Evolutionary conservation across 2,329 filamentous ascomycete genomes (phyloP), one percentile per base, ranked within the genome.

Genomic region (Sporothrix euskadiensis): DNA sequence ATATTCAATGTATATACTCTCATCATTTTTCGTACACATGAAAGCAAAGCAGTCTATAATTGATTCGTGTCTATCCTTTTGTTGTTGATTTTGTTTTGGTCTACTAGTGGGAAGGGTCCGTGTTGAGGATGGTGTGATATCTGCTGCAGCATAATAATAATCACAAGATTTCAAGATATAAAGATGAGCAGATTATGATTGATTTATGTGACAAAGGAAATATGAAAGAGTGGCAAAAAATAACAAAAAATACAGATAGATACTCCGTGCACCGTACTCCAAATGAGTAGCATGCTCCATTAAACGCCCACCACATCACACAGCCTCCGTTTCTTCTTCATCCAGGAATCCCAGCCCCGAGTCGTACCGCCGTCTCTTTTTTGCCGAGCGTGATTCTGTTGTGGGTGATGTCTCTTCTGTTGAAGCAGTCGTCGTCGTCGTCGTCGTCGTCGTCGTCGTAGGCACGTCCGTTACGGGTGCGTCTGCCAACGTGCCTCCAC

Each of bases 271-370:
- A 26, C 26, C 26, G 26, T 5, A 49, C 44, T 16, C 44, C 44
- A 49, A 1, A 49, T 14, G 19, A 16, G 19, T 49, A 14, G 10
- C 9, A 44, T 12, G 6, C 8, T 1, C 16, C 44, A 26, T 14
- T 1, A 4, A 12, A 10, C 5, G 41, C 9, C 41, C 9, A 12
- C 41, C 0, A 19, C 44, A 30, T 30, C 30, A 66, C n/a, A 66
- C 22, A 39, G 52, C 19, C 16, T 47, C 57, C 3, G 19, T 59
- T 14, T 71, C 84, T 49, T 88, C 86, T 77, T 89, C 87, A 39
- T 87, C 86, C 78, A 88, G 75, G 32, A 89, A 81, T 0, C 86
- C 87, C 69, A 89, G 77, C 0, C 87, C 88, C 71, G 86, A 88
- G 78, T 89, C 88, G 75, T 85, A 83, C 73, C 83, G 82, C 74